Conservation (phyloP, 169 alveolate species). For the Amoebophrya sp. region DNA sequence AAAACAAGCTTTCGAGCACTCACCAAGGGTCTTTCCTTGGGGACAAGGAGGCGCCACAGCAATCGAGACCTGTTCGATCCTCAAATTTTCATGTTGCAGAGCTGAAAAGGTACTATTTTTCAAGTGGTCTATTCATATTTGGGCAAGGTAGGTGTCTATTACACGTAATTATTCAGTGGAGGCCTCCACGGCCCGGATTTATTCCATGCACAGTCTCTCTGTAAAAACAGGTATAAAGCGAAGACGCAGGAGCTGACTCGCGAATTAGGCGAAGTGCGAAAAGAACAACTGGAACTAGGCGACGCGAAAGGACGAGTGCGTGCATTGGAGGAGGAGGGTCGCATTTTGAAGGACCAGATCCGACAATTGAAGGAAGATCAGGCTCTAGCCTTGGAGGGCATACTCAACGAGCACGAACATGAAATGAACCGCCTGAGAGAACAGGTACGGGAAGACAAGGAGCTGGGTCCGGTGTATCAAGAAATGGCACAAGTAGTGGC, state of each 20-base stretch:
- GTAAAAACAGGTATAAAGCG: not conserved
- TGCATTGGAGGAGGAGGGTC: not conserved
- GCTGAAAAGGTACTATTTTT: conserved; percentile 5
- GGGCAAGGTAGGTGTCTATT: too few relatives aligned
- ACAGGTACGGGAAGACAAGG: conserved; percentile 2
- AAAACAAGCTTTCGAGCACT: not conserved
- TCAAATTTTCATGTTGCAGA: not conserved
- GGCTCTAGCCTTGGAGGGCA: too few relatives aligned
- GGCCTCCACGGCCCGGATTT: too few relatives aligned
- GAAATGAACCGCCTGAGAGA: not conserved
- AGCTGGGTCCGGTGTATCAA: not conserved
- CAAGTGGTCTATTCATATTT: not conserved
- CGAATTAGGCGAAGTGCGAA: not conserved
- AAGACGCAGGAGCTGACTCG: conserved; percentile 3
- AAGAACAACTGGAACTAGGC: not conserved
- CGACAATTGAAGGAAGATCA: not conserved
- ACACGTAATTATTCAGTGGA: too few relatives aligned
- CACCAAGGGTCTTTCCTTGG: not conserved
- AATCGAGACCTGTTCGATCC: not conserved
- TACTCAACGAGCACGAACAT: not conserved
- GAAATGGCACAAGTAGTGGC: conserved; percentile 21
- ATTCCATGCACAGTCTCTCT: too few relatives aligned
- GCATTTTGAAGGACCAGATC: not conserved
- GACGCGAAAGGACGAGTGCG: not conserved
- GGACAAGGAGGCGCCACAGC: not conserved